Percentiles rank a stretch among this genome's conserved stretches.
phyloP scores from a whole-genome alignment of 345 rosid genomes.

The Triadica sebifera region DNA sequence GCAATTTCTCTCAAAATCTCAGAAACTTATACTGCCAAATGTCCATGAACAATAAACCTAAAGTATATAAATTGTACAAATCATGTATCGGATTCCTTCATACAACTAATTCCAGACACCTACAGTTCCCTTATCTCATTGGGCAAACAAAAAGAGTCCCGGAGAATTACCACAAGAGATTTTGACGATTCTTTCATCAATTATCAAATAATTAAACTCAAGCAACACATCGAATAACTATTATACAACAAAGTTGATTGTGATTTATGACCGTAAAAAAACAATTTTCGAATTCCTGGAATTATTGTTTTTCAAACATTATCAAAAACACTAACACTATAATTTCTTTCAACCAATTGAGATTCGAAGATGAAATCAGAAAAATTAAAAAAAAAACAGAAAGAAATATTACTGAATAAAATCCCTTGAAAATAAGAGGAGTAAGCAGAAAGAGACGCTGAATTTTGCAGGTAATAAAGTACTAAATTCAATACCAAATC shows the following conservation, averaged over 20 bases:
- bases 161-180: background rate
- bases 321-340: background rate
- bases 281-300: no score
- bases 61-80: no score
- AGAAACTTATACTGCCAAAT: background rate
- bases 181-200: background rate
- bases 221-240: no score
- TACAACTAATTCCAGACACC: no score
- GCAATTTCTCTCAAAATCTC: background rate
- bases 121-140: background rate
- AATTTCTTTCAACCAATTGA: background rate
- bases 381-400: no score
- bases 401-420: no score
- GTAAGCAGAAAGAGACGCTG: no score
- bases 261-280: background rate
- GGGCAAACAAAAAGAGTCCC: background rate
- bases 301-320: background rate
- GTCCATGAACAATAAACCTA: background rate
- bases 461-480: background rate
- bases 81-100: no score
- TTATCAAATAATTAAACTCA: background rate
- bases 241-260: background rate
- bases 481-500: no score
- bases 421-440: background rate
- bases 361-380: background rate